Evolutionary conservation across 352 stramenopile genomes (phyloP).

Genomic region (Phytophthora idaei): DNA sequence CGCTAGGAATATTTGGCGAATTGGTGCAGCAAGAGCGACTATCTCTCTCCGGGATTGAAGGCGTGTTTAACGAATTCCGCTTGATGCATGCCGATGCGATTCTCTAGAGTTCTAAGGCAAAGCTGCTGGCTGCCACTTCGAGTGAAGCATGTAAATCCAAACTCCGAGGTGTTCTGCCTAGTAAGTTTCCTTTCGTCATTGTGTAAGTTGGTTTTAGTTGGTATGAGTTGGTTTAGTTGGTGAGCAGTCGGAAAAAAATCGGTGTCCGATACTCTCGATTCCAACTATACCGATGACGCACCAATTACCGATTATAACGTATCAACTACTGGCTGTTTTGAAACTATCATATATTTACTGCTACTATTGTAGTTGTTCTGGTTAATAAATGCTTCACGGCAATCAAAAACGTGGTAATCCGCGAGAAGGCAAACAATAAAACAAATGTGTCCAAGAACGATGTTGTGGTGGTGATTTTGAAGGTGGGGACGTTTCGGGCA

Average conservation of each 20-base stretch:
- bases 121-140: no score
- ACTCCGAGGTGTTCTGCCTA: no score
- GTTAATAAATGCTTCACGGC: neutral
- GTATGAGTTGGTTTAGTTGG: neutral
- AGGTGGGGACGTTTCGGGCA: neutral
- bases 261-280: neutral
- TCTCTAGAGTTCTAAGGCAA: neutral
- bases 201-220: neutral
- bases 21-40: neutral
- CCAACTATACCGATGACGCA: neutral
- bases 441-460: neutral
- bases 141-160: no score
- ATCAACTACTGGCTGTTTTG: neutral
- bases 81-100: neutral
- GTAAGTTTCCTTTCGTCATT: neutral
- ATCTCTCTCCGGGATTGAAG: neutral
- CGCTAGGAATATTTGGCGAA: neutral
- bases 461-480: neutral
- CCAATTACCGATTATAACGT: neutral
- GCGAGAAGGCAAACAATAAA: neutral
- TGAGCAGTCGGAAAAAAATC: neutral
- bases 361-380: neutral
- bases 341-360: neutral
- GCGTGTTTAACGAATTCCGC: neutral
- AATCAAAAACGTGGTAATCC: neutral